These are phyloP conservation scores for Flagelloscypha sp. DNA, from an alignment of 768 basidiomycete species.

Conservation along the genomic window DNA sequence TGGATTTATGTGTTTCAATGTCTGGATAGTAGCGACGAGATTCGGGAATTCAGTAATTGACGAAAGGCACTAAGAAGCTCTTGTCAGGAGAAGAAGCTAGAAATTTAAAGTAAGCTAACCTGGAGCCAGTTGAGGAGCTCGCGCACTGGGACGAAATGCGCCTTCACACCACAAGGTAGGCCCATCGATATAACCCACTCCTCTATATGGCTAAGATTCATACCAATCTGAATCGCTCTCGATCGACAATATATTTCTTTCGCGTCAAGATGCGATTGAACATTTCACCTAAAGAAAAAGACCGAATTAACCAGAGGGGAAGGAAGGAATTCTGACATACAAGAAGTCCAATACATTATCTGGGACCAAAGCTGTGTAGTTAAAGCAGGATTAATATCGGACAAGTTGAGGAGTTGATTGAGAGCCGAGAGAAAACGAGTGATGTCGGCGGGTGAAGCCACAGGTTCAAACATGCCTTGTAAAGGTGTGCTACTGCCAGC, in stretches of 20 bases:
- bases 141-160: constrained; percentile 76
- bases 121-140: constrained; percentile 85
- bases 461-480: constrained; percentile 38
- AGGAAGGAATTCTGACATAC: constrained; percentile 35
- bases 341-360: constrained; percentile 96
- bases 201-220: constrained; percentile 80
- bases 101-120: constrained; percentile 29
- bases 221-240: constrained; percentile 79
- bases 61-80: constrained; percentile 57
- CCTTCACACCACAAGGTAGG: constrained; percentile 68
- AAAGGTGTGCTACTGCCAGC: constrained; percentile 37
- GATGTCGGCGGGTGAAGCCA: constrained; percentile 45
- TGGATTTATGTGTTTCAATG: constrained; percentile 81
- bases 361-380: constrained; percentile 93
- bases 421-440: constrained; percentile 79
- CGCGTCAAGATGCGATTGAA: constrained; percentile 84
- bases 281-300: constrained; percentile 50
- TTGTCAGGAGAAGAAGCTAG: background rate
- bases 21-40: constrained; percentile 84
- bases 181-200: constrained; percentile 85
- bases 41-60: constrained; percentile 83
- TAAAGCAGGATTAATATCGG: constrained; percentile 85
- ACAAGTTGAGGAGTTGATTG: constrained; percentile 73
- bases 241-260: constrained; percentile 84
- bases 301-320: constrained; percentile 7